Evolutionary conservation across 78 protist genomes (phyloP), one percentile per base, ranked within the genome.

Genomic region (Mantamonas sphyraenae): DNA sequence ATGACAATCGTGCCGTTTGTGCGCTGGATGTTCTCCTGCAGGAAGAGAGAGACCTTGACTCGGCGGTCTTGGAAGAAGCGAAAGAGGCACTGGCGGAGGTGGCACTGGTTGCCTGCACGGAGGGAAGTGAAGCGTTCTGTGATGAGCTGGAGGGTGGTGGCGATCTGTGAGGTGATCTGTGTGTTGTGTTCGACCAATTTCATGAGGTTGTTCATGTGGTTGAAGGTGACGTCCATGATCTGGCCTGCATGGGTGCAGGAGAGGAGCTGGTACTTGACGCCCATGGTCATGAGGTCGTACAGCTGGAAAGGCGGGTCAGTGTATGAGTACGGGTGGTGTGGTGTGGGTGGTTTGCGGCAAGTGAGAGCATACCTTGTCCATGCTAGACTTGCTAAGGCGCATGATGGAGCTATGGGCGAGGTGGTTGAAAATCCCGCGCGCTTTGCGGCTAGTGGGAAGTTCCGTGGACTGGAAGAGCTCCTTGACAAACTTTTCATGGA

Each of bases 381-480:
- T 81, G 16, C 51, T n/a, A 0, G 65, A 16, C 40, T 81, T 61
- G 26, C 47, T 50, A n/a, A 82, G 76, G 2, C 74, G 19, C 88
- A 82, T 82, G 57, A 82, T 82, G 45, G 81, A 76, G 31, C 71
- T 42, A 40, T 82, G 88, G 7, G 83, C 82, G 37, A 82, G 64
- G 37, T 63, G 43, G 40, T 82, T 69, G 50, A 79, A 82, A 33
- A 82, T 55, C 39, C 71, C 64, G 3, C 81, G 66, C 9, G 62
- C 37, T 1, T 55, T 10, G 12, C 8, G 7, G 16, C 26, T 0
- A 9, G 59, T 40, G 65, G 76, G 71, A 10, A 72, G 22, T 8
- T 33, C 73, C 35, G 73, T 79, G 1, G 79, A 65, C 30, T 60
- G 53, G 65, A 74, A 60, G 24, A 82, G 75, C 28, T 82, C 88